Evolutionary conservation across 108 stramenopile genomes (phyloP), one percentile per base, ranked within the genome.

Genomic region (Nitzschia inconspicua): DNA sequence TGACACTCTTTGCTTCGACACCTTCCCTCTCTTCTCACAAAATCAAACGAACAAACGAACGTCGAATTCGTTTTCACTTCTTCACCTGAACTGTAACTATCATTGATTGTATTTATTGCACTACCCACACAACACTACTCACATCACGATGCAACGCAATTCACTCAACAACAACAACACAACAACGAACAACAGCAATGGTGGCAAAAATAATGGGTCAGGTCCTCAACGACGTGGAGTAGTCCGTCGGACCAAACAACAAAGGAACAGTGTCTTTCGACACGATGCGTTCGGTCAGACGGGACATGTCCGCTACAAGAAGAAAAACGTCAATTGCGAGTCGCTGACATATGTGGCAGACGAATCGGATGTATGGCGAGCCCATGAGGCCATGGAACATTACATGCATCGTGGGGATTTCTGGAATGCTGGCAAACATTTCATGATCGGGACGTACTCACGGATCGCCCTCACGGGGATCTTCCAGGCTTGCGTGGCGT

Each of bases 361-460:
- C 40, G 76, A 77, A 35, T 66, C 66, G 0, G 76, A 77, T 44
- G 76, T 47, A 0, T 77, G 65, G 60, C 44, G 76, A 20, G 76
- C 70, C 31, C 51, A 67, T 37, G 13, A 29, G 19, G 65, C 70
- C 4, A 32, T 65, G 9, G 47, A 65, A 14, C 75, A 76, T 41
- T 70, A 50, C 32, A 29, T 44, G 24, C 44, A 64, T 16, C 51
- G 69, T 10, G 76, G 76, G 3, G 35, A 48, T 7, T 77, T 56
- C 44, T 77, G 76, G 76, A 77, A 77, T 42, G 34, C 28, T 13
- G 70, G 65, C 6, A 77, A 77, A 41, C 65, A 47, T 42, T 30
- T 72, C 18, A 62, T 49, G 0, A 36, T 63, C 30, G 31, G 43
- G 14, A 30, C 57, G 13, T 77, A 77, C 20, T 30, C 44, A 4